A percentile compares a stretch with the other conserved stretches of the same genome.
phyloP scores from a whole-genome alignment of 306 rosid genomes.

The Vachellia pachyceras region DNA sequence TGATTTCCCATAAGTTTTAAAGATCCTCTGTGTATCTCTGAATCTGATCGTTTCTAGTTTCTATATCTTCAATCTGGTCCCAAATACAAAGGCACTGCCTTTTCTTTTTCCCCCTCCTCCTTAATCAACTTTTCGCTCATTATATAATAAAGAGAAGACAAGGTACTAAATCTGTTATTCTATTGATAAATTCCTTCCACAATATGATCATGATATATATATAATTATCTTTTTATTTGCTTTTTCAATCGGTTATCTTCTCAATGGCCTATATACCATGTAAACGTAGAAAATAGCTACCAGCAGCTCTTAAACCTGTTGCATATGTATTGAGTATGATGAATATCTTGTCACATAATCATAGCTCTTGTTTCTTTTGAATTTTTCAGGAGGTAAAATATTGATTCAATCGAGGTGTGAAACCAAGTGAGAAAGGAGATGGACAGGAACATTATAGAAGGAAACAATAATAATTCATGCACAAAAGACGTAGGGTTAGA shows the following conservation, averaged over 20 bases:
- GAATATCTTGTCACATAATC: neutral
- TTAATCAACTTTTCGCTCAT: slow-evolving; percentile 43
- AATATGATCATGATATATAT: neutral
- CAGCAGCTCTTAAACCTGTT: neutral
- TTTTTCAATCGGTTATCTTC: neutral
- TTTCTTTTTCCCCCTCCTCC: slow-evolving; percentile 33
- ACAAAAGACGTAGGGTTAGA: slow-evolving; percentile 43
- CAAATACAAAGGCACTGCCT: slow-evolving; percentile 2
- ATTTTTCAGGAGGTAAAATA: neutral
- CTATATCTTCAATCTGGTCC: neutral
- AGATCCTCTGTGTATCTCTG: slow-evolving; percentile 20
- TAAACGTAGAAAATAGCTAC: neutral
- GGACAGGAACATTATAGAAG: slow-evolving; percentile 36
- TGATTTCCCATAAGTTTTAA: slow-evolving; percentile 31
- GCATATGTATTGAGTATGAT: neutral
- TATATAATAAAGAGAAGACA: slow-evolving; percentile 24
- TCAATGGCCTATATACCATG: neutral
- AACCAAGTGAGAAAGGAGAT: neutral
- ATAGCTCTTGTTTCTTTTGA: neutral
- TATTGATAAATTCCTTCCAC: slow-evolving; percentile 21
- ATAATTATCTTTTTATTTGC: neutral
- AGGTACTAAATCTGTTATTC: slow-evolving; percentile 34
- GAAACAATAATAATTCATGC: slow-evolving; percentile 49
- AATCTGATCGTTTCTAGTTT: slow-evolving; percentile 38
- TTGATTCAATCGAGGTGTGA: neutral